These are phyloP conservation scores for Elaeis guineensis DNA, from an alignment of 176 grass and related monocot genomes.

Conservation along the genomic window DNA sequence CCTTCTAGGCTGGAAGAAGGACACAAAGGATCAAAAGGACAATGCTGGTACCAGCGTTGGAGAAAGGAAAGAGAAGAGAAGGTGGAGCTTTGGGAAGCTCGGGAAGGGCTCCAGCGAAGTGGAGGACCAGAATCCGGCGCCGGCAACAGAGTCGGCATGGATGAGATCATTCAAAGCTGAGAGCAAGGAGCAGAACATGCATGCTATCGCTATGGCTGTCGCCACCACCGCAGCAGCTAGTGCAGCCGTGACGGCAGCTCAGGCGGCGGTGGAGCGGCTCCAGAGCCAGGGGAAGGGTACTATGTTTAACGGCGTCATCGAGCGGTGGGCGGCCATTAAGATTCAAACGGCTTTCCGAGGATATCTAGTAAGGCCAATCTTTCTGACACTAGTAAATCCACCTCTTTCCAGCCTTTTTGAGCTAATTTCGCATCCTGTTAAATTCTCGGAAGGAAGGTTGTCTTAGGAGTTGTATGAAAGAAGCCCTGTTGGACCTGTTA, in stretches of 20 bases:
- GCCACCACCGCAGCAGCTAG: constrained; percentile 6
- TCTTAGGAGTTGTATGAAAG: no score
- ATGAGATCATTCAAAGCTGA: constrained; percentile 3
- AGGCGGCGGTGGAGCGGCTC: constrained; percentile 14
- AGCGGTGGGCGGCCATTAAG: constrained; percentile 37
- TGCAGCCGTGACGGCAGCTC: constrained; percentile 7
- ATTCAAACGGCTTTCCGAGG: constrained; percentile 84
- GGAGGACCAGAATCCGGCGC: background rate
- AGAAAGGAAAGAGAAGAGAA: background rate
- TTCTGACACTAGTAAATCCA: no score
- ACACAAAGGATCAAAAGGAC: background rate
- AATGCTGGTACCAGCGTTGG: background rate
- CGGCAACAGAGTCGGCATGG: background rate
- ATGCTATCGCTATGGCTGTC: constrained; percentile 7
- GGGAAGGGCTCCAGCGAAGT: background rate
- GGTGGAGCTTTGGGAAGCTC: constrained; percentile 7
- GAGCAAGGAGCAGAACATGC: background rate
- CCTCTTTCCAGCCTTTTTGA: no score
- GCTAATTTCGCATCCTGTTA: no score
- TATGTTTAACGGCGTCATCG: constrained; percentile 4
- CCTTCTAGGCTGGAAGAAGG: background rate
- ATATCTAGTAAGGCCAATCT: constrained; percentile 48
- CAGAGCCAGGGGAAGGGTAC: constrained; percentile 3
- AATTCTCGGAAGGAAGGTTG: no score
- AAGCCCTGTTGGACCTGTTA: no score